These are phyloP conservation scores for Thyridium curvatum DNA, from an alignment of 2,329 filamentous ascomycete genomes.

Conservation along the genomic window DNA sequence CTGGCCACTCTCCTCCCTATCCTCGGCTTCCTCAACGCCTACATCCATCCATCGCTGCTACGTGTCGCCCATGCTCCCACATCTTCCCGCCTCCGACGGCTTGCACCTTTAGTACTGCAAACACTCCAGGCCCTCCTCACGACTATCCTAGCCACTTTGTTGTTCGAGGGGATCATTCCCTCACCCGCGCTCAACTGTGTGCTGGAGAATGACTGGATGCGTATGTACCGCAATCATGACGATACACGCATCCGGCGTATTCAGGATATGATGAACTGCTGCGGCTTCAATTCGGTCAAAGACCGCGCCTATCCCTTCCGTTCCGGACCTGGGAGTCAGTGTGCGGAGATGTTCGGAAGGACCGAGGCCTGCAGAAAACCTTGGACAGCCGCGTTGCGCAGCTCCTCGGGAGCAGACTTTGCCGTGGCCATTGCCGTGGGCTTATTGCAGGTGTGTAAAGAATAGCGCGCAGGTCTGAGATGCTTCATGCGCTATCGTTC, in stretches of 20 bases:
- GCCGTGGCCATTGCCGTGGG: conserved; percentile 46
- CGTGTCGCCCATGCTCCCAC: no score
- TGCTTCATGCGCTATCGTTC: no score
- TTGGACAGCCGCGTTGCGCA: conserved; percentile 51
- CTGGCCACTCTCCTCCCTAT: no score
- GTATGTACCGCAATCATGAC: conserved; percentile 46
- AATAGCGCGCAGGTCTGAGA: no score
- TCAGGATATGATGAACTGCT: conserved; percentile 62
- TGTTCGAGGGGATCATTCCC: conserved; percentile 26
- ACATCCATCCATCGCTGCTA: no score
- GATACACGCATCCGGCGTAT: conserved; percentile 45
- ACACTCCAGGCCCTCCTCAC: conserved; percentile 20
- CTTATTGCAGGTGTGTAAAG: conserved; percentile 43
- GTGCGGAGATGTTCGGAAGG: conserved; percentile 39
- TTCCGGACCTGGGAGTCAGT: conserved; percentile 20
- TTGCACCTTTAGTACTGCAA: conserved; percentile 3
- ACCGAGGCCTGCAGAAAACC: conserved; percentile 39
- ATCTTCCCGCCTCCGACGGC: no score
- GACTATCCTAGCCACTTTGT: conserved; percentile 37
- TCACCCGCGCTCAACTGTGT: conserved; percentile 37
- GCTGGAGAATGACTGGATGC: conserved; percentile 50
- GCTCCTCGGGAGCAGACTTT: conserved; percentile 47
- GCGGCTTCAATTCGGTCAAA: conserved; percentile 49
- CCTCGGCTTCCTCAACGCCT: no score
- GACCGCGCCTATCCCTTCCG: conserved; percentile 62